Evolutionary conservation across 2,329 filamentous ascomycete genomes (phyloP).

Genomic region (Setomelanomma holmii): DNA sequence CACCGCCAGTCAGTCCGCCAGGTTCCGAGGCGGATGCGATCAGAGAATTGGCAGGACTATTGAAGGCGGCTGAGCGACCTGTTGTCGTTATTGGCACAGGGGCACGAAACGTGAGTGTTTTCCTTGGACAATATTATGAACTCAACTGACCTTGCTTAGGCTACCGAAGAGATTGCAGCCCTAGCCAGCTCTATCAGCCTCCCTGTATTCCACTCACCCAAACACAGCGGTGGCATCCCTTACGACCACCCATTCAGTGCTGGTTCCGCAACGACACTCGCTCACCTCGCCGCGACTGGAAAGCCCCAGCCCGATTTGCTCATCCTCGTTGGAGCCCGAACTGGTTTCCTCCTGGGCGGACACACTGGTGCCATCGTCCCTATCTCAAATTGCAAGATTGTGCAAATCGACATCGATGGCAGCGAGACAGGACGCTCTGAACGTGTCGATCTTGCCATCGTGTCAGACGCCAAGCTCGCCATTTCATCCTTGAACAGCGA

Average conservation of each 20-base stretch:
- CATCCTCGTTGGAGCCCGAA: constrained; percentile 52
- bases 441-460: constrained; percentile 51
- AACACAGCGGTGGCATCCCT: constrained; percentile 40
- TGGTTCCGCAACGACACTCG: constrained; percentile 47
- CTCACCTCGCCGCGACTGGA: constrained; percentile 31
- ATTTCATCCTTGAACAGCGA: constrained; percentile 34
- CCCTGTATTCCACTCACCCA: constrained; percentile 53
- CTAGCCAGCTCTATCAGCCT: constrained; percentile 46
- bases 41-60: constrained; percentile 38
- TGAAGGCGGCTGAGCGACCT: constrained; percentile 47
- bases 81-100: constrained; percentile 54
- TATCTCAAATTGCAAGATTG: constrained; percentile 43
- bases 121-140: no score
- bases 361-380: constrained; percentile 50
- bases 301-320: constrained; percentile 51
- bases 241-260: constrained; percentile 44
- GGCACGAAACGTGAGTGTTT: constrained; percentile 30
- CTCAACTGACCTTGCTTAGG: constrained; percentile 16
- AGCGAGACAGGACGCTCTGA: constrained; percentile 53
- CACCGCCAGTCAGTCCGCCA: constrained; percentile 42
- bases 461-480: constrained; percentile 49
- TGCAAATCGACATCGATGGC: constrained; percentile 55
- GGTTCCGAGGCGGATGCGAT: constrained; percentile 49
- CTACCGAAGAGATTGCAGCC: constrained; percentile 37
- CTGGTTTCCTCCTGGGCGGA: constrained; percentile 52